These are phyloP conservation scores for Calonectria honghensis DNA, from an alignment of 2,329 filamentous ascomycete species.

Conservation along the genomic window DNA sequence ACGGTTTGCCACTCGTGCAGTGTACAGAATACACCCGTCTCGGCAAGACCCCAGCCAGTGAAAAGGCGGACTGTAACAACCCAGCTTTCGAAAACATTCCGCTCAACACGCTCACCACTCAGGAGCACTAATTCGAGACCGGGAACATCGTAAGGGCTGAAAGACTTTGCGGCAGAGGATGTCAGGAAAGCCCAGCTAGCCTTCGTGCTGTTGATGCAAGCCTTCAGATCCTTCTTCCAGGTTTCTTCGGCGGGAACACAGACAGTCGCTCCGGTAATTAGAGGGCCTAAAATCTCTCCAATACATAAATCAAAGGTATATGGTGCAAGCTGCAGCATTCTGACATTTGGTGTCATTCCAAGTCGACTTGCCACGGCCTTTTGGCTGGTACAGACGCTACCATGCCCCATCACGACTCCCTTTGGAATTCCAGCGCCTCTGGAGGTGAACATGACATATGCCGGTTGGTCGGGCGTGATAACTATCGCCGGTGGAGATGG, in stretches of 20 bases:
- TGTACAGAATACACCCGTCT: slow-evolving; percentile 23
- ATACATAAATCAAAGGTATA: slow-evolving; percentile 34
- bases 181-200: slow-evolving; percentile 20
- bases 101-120: slow-evolving; percentile 37
- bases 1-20: slow-evolving; percentile 19
- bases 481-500: neutral
- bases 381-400: slow-evolving; percentile 40
- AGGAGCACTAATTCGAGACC: slow-evolving; percentile 32
- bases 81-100: slow-evolving; percentile 43
- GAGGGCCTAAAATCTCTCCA: slow-evolving; percentile 29
- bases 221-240: slow-evolving; percentile 10
- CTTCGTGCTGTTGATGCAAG: neutral
- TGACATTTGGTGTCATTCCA: slow-evolving; percentile 24
- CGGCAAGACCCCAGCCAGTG: slow-evolving; percentile 47
- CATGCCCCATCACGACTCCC: slow-evolving; percentile 48
- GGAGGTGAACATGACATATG: slow-evolving; percentile 53
- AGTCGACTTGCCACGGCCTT: slow-evolving; percentile 26
- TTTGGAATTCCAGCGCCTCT: slow-evolving; percentile 53
- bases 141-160: slow-evolving; percentile 5
- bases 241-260: slow-evolving; percentile 33
- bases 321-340: slow-evolving; percentile 36
- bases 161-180: neutral
- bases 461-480: neutral
- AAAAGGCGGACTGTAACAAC: slow-evolving; percentile 31
- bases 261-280: slow-evolving; percentile 35